These are phyloP conservation scores for Perkinsela sp. DNA, from an alignment of 208 protist genomes.

Conservation along the genomic window DNA sequence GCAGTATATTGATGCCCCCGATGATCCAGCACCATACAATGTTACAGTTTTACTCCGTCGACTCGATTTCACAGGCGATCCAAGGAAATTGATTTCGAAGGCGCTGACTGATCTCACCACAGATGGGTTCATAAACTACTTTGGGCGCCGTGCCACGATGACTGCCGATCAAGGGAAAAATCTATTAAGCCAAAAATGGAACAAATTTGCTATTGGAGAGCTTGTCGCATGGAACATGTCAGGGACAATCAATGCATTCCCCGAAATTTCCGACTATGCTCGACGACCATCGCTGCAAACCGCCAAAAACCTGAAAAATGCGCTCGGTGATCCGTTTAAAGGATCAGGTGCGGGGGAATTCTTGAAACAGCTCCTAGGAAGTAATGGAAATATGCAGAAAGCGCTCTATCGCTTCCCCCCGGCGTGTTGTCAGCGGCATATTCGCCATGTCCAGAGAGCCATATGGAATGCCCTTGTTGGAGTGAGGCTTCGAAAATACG, in stretches of 20 bases:
- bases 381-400: not conserved
- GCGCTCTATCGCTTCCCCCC: not conserved
- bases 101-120: not conserved
- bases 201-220: not conserved
- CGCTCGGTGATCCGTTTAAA: not conserved
- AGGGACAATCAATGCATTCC: not conserved
- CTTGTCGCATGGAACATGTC: not conserved
- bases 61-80: not conserved
- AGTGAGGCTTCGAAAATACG: not conserved
- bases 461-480: not conserved
- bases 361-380: not conserved
- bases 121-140: not conserved
- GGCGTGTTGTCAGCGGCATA: not conserved
- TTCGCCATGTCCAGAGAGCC: not conserved
- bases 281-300: not conserved
- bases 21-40: not conserved
- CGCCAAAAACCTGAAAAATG: not conserved
- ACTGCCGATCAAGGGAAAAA: not conserved
- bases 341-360: not conserved
- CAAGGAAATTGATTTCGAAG: not conserved
- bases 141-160: not conserved
- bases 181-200: not conserved
- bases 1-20: not conserved
- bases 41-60: not conserved
- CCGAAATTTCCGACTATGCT: not conserved